Evolutionary conservation across 2,329 filamentous ascomycete genomes (phyloP), one percentile per base, ranked within the genome.

Genomic region (Microdochium paspali): DNA sequence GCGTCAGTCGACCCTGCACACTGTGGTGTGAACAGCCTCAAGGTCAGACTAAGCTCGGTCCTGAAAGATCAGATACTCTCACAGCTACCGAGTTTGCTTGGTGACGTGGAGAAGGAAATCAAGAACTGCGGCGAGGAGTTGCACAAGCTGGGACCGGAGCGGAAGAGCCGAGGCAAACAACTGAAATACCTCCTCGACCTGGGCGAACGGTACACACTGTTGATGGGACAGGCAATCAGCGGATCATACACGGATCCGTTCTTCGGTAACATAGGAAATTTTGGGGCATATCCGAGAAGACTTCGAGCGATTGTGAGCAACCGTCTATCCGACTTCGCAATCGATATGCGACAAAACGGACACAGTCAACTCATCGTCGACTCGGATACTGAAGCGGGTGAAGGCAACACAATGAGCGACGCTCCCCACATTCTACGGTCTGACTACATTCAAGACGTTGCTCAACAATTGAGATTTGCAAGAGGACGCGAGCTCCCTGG

Each of bases 401-500:
- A 35, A 9, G n/a, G n/a, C 10, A 35, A 6, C n/a, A 7, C 31
- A 35, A 35, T 7, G 10, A 35, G 31, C 31, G 31, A 35, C 5
- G 10, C 31, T 6, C 31, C 31, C 18, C 39, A 51, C 23, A 58
- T 64, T 0, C 61, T 58, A 0, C 62, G 67, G 42, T 48, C 58
- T 10, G 57, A 68, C 5, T 72, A 66, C 39, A 58, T 77, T 3
- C 39, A 59, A 0, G 64, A 71, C 51, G 66, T 73, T 3, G 47
- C 63, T 32, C 49, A 58, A 0, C 60, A 69, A 2, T 59, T 78
- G 45, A 51, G 59, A 24, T 63, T 63, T 30, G 70, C 60, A 4
- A 66, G 69, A 28, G 80, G 77, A 1, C 63, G 72, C 4, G 82
- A 86, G 55, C 61, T 86, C 0, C 76, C 78, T 0, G 79, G 81